Percentiles rank a stretch among this genome's conserved stretches.
phyloP scores from a whole-genome alignment of 306 rosid genomes.

The Ochetophila trinervis region DNA sequence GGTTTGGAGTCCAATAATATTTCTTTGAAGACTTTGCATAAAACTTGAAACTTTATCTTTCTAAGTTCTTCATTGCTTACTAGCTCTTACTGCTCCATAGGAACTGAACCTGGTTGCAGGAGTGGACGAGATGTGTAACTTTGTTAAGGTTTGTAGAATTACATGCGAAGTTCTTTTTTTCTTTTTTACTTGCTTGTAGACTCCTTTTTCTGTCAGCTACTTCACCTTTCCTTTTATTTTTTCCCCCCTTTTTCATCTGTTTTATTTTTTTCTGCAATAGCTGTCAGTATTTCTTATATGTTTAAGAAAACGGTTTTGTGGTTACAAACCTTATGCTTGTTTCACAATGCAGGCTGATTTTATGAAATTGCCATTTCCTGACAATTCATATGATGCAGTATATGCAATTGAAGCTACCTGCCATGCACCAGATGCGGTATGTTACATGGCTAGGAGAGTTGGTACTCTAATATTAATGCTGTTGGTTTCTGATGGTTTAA shows the following conservation, averaged over 20 bases:
- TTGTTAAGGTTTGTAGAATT: constrained; percentile 61
- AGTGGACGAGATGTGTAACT: constrained; percentile 67
- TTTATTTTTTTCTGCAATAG: neutral
- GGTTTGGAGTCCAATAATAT: neutral
- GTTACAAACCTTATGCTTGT: constrained; percentile 3
- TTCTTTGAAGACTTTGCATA: neutral
- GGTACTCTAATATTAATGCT: neutral
- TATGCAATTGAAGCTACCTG: constrained; percentile 99
- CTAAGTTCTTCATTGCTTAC: constrained; percentile 9
- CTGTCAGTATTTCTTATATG: neutral
- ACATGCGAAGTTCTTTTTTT: constrained; percentile 3
- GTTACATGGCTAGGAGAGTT: constrained; percentile 9
- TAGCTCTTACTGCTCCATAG: constrained; percentile 34
- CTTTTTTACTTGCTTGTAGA: too few relatives aligned
- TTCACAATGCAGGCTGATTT: constrained; percentile 78
- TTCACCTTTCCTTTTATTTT: constrained; percentile 8
- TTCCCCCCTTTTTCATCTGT: neutral
- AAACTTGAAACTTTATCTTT: neutral
- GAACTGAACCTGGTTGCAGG: constrained; percentile 62
- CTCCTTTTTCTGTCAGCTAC: neutral
- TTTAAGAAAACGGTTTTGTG: neutral
- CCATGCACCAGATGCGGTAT: constrained; percentile 96
- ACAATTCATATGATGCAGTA: constrained; percentile 78
- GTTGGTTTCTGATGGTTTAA: constrained; percentile 9
- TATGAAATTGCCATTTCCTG: constrained; percentile 87